These are phyloP conservation scores for Podila epicladia DNA, from an alignment of 192 early-diverging fungal species.

Conservation along the genomic window DNA sequence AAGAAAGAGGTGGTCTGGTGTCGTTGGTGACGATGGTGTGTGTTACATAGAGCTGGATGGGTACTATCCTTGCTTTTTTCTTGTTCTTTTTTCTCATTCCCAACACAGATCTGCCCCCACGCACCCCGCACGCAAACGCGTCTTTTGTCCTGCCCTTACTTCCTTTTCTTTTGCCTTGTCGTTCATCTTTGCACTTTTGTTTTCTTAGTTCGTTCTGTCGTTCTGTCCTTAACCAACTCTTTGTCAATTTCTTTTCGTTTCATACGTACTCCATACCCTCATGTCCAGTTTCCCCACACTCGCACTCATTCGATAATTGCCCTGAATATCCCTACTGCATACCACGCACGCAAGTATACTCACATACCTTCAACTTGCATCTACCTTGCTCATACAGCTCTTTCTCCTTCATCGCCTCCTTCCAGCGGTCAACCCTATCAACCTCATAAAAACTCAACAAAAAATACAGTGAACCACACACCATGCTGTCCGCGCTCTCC, in stretches of 20 bases:
- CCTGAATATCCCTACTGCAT: too few relatives aligned
- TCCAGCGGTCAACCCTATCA: background rate
- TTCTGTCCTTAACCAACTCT: too few relatives aligned
- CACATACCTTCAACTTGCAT: background rate
- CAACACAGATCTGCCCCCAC: background rate
- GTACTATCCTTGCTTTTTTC: background rate
- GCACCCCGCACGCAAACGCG: background rate
- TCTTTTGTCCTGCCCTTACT: background rate
- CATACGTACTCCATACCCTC: too few relatives aligned
- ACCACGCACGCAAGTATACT: too few relatives aligned
- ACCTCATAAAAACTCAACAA: background rate
- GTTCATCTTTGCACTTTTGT: background rate
- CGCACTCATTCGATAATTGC: too few relatives aligned
- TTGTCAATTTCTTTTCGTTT: too few relatives aligned
- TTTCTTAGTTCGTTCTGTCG: too few relatives aligned
- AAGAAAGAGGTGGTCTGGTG: background rate
- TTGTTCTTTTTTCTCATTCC: background rate
- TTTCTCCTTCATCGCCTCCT: background rate
- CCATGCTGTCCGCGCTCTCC: conserved; percentile 23
- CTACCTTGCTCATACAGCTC: background rate
- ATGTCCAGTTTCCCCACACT: too few relatives aligned
- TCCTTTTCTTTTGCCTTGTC: too few relatives aligned
- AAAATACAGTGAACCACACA: background rate
- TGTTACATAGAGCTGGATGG: background rate
- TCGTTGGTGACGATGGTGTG: background rate